phyloP scores from a whole-genome alignment of 148 eudicot species.

The Hydrangea macrophylla region DNA sequence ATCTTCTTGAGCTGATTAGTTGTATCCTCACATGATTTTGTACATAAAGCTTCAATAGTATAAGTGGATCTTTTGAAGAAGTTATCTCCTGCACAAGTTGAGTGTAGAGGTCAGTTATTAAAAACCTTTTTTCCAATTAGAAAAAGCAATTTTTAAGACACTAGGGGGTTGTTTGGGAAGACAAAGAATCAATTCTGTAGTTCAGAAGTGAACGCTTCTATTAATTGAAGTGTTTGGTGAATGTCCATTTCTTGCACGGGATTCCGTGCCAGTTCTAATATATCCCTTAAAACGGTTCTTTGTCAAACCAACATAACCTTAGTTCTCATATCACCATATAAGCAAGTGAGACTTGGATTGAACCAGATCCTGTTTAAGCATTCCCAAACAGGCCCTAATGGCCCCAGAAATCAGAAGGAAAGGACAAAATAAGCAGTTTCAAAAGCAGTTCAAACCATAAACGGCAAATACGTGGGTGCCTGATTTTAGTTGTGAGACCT shows the following conservation, averaged over 20 bases:
- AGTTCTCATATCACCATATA: too few species aligned
- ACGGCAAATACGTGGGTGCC: conserved; percentile 98
- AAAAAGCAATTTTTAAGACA: background rate
- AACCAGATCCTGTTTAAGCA: too few species aligned
- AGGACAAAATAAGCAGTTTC: conserved; percentile 12
- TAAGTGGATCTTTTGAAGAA: conserved; percentile 92
- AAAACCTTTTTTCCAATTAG: background rate
- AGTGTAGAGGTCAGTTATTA: background rate
- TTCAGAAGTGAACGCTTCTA: too few species aligned
- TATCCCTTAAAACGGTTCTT: too few species aligned
- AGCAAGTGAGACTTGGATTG: too few species aligned
- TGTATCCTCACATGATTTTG: conserved; percentile 65
- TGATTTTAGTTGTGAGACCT: conserved; percentile 80
- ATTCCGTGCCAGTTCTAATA: too few species aligned
- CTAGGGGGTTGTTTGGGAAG: too few species aligned
- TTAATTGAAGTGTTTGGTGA: too few species aligned
- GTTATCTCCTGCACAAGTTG: conserved; percentile 67
- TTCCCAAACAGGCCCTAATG: too few species aligned
- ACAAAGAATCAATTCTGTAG: too few species aligned
- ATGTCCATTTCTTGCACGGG: too few species aligned
- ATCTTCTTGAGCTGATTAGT: conserved; percentile 55
- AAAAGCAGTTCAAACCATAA: conserved; percentile 58
- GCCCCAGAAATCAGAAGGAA: conserved; percentile 7
- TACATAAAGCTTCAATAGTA: conserved; percentile 89
- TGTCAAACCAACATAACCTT: too few species aligned